A percentile compares a stretch with the other conserved stretches of the same genome.
Evolutionary conservation across 768 basidiomycete genomes (phyloP).

Genomic region (Pisolithus microcarpus): DNA sequence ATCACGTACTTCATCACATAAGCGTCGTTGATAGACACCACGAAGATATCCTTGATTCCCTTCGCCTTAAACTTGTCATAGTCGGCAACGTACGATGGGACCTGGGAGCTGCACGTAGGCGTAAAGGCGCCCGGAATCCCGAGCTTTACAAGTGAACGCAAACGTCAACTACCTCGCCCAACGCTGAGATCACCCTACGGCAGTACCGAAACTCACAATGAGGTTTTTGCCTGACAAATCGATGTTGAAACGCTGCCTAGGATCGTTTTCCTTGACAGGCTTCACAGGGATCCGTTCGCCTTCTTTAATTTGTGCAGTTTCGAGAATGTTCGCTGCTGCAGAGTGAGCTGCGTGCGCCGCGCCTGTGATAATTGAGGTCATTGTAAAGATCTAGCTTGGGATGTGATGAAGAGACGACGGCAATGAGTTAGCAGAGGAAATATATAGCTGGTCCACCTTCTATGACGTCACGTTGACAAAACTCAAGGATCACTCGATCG

Average conservation of each 20-base stretch:
- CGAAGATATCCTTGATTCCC: constrained; percentile 63
- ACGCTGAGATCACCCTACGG: no score
- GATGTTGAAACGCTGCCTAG: constrained; percentile 36
- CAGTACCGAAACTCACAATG: constrained; percentile 43
- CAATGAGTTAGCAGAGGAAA: not conserved
- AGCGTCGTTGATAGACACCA: constrained; percentile 73
- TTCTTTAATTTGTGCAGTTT: constrained; percentile 35
- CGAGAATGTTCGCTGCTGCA: constrained; percentile 43
- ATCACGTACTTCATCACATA: constrained; percentile 52
- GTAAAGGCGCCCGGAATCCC: constrained; percentile 77
- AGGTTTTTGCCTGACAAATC: constrained; percentile 54
- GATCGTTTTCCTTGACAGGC: constrained; percentile 53
- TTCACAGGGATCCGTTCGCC: constrained; percentile 39
- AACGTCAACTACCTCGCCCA: not conserved
- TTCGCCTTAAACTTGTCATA: constrained; percentile 70
- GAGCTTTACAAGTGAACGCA: constrained; percentile 33
- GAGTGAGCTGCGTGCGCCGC: constrained; percentile 50
- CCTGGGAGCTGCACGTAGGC: constrained; percentile 58
- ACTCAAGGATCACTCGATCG: not conserved
- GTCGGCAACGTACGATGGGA: constrained; percentile 56
- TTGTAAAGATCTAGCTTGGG: constrained; percentile 14
- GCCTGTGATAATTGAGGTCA: constrained; percentile 42
- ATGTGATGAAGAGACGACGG: not conserved
- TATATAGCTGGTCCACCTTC: not conserved
- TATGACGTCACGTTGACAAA: constrained; percentile 4